Evolutionary conservation across 805 yeast species (phyloP).

Genomic region (Grigorovia transvaalensis): DNA sequence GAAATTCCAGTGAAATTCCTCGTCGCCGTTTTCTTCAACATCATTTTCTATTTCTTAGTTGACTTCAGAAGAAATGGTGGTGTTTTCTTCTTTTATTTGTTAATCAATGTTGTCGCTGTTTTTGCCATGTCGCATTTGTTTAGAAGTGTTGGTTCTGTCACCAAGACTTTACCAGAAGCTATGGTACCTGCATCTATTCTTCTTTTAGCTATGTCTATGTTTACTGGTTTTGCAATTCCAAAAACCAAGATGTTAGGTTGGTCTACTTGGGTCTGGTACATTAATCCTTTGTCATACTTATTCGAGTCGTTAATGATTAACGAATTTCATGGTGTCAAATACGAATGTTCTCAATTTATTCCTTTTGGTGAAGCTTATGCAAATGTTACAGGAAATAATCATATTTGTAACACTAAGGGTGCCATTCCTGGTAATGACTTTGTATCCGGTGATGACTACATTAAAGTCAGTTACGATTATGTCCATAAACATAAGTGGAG

Average conservation of each 20-base stretch:
- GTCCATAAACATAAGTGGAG: constrained; percentile 46
- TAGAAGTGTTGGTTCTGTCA: constrained; percentile 42
- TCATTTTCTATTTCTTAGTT: constrained; percentile 43
- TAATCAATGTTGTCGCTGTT: constrained; percentile 36
- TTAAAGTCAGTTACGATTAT: constrained; percentile 37
- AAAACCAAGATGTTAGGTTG: constrained; percentile 48
- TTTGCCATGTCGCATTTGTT: constrained; percentile 46
- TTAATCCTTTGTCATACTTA: constrained; percentile 48
- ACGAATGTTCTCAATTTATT: constrained; percentile 37
- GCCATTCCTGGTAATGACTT: constrained; percentile 39
- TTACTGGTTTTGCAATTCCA: constrained; percentile 51
- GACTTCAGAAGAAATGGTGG: constrained; percentile 45
- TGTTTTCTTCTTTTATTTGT: constrained; percentile 41
- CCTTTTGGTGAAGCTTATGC: constrained; percentile 39
- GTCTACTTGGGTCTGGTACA: constrained; percentile 55
- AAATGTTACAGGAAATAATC: constrained; percentile 25
- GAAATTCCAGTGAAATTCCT: constrained; percentile 41
- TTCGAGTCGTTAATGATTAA: constrained; percentile 51
- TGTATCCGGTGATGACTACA: constrained; percentile 45
- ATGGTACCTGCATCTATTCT: constrained; percentile 51
- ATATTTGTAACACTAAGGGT: constrained; percentile 49
- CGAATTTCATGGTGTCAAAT: constrained; percentile 41
- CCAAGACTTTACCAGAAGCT: constrained; percentile 40
- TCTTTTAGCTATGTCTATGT: constrained; percentile 39
- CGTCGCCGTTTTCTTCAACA: constrained; percentile 38